Evolutionary conservation across 306 rosid genomes (phyloP).

Genomic region (Prunus campanulata): DNA sequence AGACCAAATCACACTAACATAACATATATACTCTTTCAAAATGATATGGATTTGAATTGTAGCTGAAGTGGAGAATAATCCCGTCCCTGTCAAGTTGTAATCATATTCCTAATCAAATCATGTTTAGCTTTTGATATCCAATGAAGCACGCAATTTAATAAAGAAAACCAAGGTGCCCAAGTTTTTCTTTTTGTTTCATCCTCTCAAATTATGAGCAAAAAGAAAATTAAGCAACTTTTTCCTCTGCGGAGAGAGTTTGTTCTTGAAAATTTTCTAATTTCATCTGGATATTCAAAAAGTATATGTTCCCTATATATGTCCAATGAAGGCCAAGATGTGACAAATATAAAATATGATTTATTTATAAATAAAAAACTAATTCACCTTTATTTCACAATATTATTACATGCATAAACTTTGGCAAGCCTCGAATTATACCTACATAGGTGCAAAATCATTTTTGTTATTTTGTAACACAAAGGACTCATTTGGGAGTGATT

Average conservation of each 20-base stretch:
- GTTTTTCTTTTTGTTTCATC: constrained; percentile 20
- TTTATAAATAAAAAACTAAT: not conserved
- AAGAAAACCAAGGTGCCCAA: not conserved
- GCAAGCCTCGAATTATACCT: not conserved
- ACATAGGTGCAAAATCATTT: too few species aligned
- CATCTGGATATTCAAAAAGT: not conserved
- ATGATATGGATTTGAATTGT: not conserved
- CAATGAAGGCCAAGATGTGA: constrained; percentile 11
- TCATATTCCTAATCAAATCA: constrained; percentile 18
- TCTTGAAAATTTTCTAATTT: constrained; percentile 10
- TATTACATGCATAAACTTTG: not conserved
- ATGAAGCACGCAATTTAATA: constrained; percentile 13
- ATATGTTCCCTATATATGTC: constrained; percentile 5
- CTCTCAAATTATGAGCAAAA: not conserved
- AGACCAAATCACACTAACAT: not conserved
- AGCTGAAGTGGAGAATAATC: not conserved
- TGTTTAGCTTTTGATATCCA: constrained; percentile 35
- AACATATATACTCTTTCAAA: not conserved
- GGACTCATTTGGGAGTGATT: too few species aligned
- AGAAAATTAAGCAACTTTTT: constrained; percentile 3
- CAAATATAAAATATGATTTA: not conserved
- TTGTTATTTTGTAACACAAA: too few species aligned
- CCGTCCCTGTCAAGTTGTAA: constrained; percentile 2
- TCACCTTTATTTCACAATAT: not conserved
- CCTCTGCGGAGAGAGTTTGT: constrained; percentile 2